These are phyloP conservation scores for Metarhizium album DNA, from an alignment of 2,329 filamentous ascomycete species.

Conservation along the genomic window DNA sequence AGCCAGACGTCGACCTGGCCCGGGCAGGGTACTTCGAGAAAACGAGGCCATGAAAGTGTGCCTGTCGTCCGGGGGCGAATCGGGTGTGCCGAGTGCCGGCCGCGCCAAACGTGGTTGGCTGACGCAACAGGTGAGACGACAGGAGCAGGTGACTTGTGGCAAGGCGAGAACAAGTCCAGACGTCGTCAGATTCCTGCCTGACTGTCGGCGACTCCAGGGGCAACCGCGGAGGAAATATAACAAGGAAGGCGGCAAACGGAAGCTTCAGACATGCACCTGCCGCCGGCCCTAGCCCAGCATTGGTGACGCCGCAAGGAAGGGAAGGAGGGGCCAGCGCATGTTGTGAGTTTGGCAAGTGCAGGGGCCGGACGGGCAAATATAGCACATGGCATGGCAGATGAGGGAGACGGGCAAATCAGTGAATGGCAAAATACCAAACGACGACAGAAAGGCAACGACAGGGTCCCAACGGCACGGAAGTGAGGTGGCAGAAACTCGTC, in stretches of 20 bases:
- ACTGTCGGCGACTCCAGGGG: neutral
- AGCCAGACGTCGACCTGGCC: neutral
- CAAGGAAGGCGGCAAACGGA: neutral
- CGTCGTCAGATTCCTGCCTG: neutral
- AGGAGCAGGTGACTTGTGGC: conserved; percentile 4
- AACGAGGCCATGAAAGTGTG: neutral
- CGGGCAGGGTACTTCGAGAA: neutral
- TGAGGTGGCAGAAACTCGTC: neutral
- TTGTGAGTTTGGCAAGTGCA: neutral
- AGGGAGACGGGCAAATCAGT: too few species aligned
- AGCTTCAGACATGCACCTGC: neutral
- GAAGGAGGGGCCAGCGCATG: neutral
- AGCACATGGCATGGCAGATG: neutral
- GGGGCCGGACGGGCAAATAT: neutral
- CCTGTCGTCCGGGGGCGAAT: conserved; percentile 4
- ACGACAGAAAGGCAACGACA: too few species aligned
- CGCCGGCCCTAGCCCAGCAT: neutral
- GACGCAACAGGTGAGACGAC: conserved; percentile 3
- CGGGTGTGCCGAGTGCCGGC: conserved; percentile 7
- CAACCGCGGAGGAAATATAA: neutral
- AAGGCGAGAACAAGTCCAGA: neutral
- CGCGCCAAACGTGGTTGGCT: conserved; percentile 5
- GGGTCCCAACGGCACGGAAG: neutral
- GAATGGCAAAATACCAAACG: too few species aligned
- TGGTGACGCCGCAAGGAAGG: neutral